A percentile compares a stretch with the other conserved stretches of the same genome.
Evolutionary conservation across 805 yeast species (phyloP).

Genomic region (Torulaspora quercuum): DNA sequence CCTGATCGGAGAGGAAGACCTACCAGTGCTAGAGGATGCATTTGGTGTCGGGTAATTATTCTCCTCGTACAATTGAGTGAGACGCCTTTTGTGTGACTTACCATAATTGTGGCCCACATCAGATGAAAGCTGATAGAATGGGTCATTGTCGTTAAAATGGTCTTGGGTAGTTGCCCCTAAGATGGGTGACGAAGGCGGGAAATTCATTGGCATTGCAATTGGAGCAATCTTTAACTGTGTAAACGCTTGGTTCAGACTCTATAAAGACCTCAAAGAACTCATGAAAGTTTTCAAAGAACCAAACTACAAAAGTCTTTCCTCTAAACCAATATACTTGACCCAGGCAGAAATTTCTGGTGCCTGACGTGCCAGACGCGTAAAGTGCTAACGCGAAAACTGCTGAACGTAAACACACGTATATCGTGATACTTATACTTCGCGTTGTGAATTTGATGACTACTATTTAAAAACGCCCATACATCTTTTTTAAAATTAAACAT

Average conservation of each 20-base stretch:
- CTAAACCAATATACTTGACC: no score
- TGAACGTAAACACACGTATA: conserved; percentile 1
- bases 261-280: no score
- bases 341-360: no score
- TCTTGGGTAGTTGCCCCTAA: conserved; percentile 11
- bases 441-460: neutral
- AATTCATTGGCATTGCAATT: conserved; percentile 11
- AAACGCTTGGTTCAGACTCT: no score
- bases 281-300: no score
- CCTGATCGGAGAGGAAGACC: conserved; percentile 39
- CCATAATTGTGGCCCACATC: conserved; percentile 3
- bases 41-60: conserved; percentile 64
- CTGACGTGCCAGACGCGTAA: conserved; percentile 10
- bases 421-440: neutral
- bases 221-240: no score
- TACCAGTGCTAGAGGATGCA: conserved; percentile 57
- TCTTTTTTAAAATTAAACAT: no score
- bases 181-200: conserved; percentile 42
- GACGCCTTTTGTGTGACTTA: conserved; percentile 4
- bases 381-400: no score
- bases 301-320: no score
- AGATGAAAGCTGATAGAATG: conserved; percentile 17
- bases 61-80: conserved; percentile 6
- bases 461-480: conserved; percentile 3
- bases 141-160: conserved; percentile 17